Conservation (phyloP, 192 early-diverging fungal genomes). For the Backusella parvicylindrica region DNA sequence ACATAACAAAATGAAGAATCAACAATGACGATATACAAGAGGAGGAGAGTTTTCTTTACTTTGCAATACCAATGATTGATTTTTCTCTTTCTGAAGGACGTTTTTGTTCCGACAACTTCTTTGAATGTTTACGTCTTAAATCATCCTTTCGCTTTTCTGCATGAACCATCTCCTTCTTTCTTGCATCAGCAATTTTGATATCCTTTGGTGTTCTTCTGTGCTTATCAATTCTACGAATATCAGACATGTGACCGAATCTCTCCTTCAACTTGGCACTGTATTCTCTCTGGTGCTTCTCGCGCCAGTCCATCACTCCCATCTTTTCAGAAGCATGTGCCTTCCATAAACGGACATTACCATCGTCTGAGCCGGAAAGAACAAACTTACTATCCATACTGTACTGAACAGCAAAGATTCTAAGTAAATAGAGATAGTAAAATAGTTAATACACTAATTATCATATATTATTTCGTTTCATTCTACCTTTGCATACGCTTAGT, state of each 20-base stretch:
- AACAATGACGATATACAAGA: background rate
- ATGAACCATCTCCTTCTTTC: conserved; percentile 78
- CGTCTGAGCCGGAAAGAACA: conserved; percentile 93
- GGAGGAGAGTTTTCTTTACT: conserved; percentile 28
- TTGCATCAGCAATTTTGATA: conserved; percentile 77
- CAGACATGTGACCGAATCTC: conserved; percentile 86
- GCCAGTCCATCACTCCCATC: conserved; percentile 57
- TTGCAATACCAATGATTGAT: conserved; percentile 60
- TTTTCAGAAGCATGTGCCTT: conserved; percentile 92
- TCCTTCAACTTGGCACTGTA: conserved; percentile 91
- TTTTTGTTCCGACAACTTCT: conserved; percentile 50
- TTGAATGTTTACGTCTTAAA: conserved; percentile 84
- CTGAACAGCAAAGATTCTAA: conserved; percentile 79
- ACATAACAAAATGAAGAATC: background rate
- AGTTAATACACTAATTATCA: background rate
- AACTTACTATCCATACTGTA: conserved; percentile 95
- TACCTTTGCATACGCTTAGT: conserved; percentile 96
- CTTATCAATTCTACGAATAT: conserved; percentile 80
- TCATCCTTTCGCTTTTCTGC: conserved; percentile 86
- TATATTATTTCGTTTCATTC: background rate
- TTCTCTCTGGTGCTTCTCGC: conserved; percentile 75
- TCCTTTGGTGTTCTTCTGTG: conserved; percentile 84
- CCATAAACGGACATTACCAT: conserved; percentile 97
- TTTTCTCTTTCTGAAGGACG: conserved; percentile 71
- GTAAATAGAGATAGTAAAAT: conserved; percentile 69